Base-by-base conservation (phyloP, 164 flowering plant species). In the Aristolochia californica region DNA sequence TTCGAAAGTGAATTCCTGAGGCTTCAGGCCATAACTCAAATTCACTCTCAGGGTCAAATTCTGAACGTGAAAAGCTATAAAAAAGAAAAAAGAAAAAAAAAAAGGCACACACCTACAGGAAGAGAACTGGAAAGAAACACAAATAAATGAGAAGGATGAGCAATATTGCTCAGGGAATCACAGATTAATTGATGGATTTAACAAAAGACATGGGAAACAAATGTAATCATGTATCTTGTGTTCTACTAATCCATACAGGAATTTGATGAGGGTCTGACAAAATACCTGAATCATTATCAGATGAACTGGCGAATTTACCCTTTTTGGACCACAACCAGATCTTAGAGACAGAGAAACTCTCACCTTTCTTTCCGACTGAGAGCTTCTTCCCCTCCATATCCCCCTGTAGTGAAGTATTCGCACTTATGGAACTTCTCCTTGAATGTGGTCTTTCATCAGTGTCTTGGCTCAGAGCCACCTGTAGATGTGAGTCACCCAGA, bases 261-360 rank as follows among this genome's bases (percentile, higher is more conserved):
- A 53, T 67, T 8, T 64, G 57, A 66, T 68, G 27, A 22, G 54
- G 68, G 38, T 55, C 48, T 8, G 69, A 64, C 65, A 71, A 56
- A 47, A 57, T 18, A 55, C 49, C 43, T 45, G 47, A 27, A 38
- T 64, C 61, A 30, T 65, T 21, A 45, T 68, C 60, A 30, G 72
- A 74, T 57, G 74, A 75, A 68, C 61, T 64, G 40, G 70, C 62
- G 14, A 63, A 64, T 30, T 66, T 79, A 44, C 72, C 76, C 67
- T 72, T 86, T 73, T 77, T 85, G 14, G 97, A 74, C 97, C 97
- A 89, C 15, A 79, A 81, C 97, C 97, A 90, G 55, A 83, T 78
- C 80, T 89, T 89, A 49, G 97, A 89, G 27, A 89, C 80, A 47
- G 97, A 89, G 55, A 83, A 84, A 70, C 97, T 90, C 51, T 90